Base-by-base conservation (phyloP, 768 basidiomycete genomes). In the Suillus ampliporus region DNA sequence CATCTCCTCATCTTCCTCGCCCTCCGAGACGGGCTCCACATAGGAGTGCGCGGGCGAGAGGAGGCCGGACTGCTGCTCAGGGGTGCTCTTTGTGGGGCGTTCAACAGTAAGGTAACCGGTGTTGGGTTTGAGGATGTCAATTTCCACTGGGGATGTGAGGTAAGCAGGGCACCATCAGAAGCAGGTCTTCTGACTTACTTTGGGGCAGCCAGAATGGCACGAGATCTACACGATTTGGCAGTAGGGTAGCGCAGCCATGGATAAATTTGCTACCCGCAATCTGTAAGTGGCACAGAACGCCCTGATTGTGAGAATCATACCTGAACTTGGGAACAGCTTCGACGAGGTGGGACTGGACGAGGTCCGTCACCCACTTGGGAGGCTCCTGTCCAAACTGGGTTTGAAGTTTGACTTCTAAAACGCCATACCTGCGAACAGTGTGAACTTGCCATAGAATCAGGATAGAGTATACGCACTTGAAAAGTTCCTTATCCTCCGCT, bases 141-240 rank as follows among this genome's bases (percentile, higher is more conserved):
- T 91, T 63, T 97, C 96, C 96, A 98, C 92, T 94, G 61, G 15
- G 47, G 54, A 50, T 50, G 40, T 19, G 35, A 41, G 31, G 35
- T 63, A 26, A 53, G 40, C 64, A 54, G 58, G 21, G 41, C 11
- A 8, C 19, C 4, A 8, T 40, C n/a, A 17, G 19, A 35, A 34
- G 17, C 0, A 10, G 10, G n/a, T 19, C 52, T 21, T 17, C 4
- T 1, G 6, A 68, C 84, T 44, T 74, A 93, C 92, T 97, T 74
- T 99, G 96, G 6, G 96, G 96, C 7, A 96, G 85, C 97, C 97
- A 99, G 83, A 98, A 99, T 7, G 97, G 97, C 40, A 99, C 92
- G 26, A 99, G 84, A 71, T 98, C 92, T 50, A 98, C 96, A 40
- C 97, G 90, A 69, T 92, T 86, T 21, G 96, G 95, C 11, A 99